A percentile compares a stretch with the other conserved stretches of the same genome.
These are phyloP conservation scores for Wilcoxina mikolae DNA, from an alignment of 495 filamentous ascomycete genomes.

Conservation along the genomic window DNA sequence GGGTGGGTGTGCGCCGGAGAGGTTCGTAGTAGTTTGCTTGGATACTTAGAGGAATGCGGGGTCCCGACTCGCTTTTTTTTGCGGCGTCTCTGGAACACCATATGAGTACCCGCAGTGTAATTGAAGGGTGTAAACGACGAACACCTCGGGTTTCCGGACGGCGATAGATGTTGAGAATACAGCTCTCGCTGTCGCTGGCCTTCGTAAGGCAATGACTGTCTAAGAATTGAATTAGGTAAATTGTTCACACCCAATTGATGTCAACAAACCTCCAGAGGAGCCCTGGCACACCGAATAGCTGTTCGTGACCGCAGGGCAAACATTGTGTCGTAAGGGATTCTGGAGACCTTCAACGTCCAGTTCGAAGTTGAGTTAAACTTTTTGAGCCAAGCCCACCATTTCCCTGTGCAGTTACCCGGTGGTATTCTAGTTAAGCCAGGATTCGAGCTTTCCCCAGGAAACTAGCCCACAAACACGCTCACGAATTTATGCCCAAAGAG, in stretches of 20 bases:
- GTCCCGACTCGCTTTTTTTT: background rate
- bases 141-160: background rate
- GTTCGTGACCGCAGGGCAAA: slow-evolving; percentile 1
- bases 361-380: background rate
- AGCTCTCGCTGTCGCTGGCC: background rate
- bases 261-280: background rate
- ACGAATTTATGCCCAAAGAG: too few species aligned
- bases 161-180: background rate
- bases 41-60: slow-evolving; percentile 31
- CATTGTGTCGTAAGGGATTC: background rate
- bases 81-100: background rate
- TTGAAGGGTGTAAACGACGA: background rate
- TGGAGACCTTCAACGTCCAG: background rate
- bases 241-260: background rate
- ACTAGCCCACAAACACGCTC: too few species aligned
- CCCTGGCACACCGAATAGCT: background rate
- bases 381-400: background rate
- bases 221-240: background rate
- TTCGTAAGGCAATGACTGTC: background rate
- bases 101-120: background rate
- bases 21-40: slow-evolving; percentile 78
- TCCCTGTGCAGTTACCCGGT: background rate
- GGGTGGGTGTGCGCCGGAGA: slow-evolving; percentile 54
- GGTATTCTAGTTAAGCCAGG: background rate
- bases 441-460: too few species aligned